Conservation (phyloP, 139 green algal genomes). For the Nannochloris sp. region DNA sequence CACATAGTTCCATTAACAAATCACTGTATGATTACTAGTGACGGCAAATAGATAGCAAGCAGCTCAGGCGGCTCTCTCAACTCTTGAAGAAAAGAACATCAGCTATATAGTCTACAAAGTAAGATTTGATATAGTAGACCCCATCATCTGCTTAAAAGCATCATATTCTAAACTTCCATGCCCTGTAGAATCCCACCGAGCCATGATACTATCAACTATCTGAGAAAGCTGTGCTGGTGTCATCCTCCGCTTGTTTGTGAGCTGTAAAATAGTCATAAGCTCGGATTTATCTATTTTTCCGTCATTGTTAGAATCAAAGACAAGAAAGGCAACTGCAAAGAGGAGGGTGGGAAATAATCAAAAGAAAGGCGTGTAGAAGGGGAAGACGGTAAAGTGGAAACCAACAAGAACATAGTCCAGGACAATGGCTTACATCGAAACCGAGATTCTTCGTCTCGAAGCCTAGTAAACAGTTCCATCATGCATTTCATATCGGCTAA, state of each 20-base stretch:
- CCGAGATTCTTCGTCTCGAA: background rate
- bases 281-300: slow-evolving; percentile 26
- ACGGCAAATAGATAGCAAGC: too few species aligned
- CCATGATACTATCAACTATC: too few species aligned
- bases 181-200: too few species aligned
- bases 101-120: too few species aligned
- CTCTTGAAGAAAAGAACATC: too few species aligned
- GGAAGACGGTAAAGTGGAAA: background rate
- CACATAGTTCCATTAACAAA: too few species aligned
- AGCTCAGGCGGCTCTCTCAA: too few species aligned
- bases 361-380: background rate
- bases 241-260: slow-evolving; percentile 22
- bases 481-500: background rate
- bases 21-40: too few species aligned
- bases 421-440: background rate
- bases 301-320: slow-evolving; percentile 36
- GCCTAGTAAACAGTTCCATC: background rate
- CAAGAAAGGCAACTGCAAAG: slow-evolving; percentile 25
- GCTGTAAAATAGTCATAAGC: slow-evolving; percentile 19
- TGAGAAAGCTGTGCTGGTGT: slow-evolving; percentile 23
- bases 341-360: too few species aligned
- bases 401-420: background rate
- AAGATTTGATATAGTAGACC: too few species aligned
- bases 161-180: too few species aligned
- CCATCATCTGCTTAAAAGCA: too few species aligned